Percentiles rank a stretch among this genome's conserved stretches.
Evolutionary conservation across 805 yeast genomes (phyloP).

Genomic region (Ogataea philodendri): DNA sequence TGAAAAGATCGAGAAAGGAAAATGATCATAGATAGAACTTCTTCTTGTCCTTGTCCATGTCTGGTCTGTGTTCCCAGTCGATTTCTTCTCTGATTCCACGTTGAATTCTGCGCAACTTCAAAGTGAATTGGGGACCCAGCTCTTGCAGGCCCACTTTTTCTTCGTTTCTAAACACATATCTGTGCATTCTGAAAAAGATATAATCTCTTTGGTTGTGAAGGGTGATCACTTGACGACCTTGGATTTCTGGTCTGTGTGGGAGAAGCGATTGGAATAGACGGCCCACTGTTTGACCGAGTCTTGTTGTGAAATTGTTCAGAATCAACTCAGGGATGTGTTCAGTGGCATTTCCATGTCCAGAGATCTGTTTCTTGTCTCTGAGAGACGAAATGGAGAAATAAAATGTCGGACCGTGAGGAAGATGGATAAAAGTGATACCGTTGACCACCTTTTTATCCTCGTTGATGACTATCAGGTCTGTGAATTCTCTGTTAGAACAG

Average conservation of each 20-base stretch:
- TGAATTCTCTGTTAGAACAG: constrained; percentile 79
- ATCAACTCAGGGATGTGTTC: constrained; percentile 89
- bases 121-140: constrained; percentile 93
- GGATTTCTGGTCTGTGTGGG: constrained; percentile 90
- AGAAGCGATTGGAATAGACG: constrained; percentile 86
- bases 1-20: constrained; percentile 31
- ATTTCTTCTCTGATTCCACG: constrained; percentile 88
- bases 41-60: constrained; percentile 94
- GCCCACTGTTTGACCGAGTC: constrained; percentile 92
- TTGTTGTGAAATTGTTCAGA: constrained; percentile 86
- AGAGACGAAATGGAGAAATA: constrained; percentile 83
- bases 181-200: constrained; percentile 91
- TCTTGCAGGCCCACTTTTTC: constrained; percentile 94
- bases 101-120: constrained; percentile 83
- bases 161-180: constrained; percentile 85
- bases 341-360: constrained; percentile 90
- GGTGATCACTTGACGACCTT: constrained; percentile 94
- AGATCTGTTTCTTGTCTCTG: constrained; percentile 68
- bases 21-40: constrained; percentile 69
- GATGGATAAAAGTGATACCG: constrained; percentile 88
- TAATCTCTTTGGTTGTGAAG: constrained; percentile 95
- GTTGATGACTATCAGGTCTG: constrained; percentile 84
- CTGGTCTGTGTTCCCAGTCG: constrained; percentile 95
- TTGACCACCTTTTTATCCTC: constrained; percentile 92
- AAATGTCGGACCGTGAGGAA: constrained; percentile 94